These are phyloP conservation scores for Stephania yunnanensis DNA, from an alignment of 164 flowering plant genomes.

Conservation along the genomic window DNA sequence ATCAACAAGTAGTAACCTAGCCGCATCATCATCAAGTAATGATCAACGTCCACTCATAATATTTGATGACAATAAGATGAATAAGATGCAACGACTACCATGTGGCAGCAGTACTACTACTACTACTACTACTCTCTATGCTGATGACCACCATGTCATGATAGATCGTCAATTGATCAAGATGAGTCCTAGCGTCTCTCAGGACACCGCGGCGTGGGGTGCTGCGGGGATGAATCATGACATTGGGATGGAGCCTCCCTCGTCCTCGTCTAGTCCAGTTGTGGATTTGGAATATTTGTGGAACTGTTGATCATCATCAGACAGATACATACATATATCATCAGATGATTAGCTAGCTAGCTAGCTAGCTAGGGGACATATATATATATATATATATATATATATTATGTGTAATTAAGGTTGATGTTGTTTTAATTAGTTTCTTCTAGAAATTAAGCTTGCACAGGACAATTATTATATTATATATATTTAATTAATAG, in stretches of 20 bases:
- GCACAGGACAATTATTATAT: too few species aligned
- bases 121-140: too few species aligned
- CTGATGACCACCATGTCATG: too few species aligned
- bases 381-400: too few species aligned
- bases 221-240: background rate
- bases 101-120: too few species aligned
- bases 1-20: too few species aligned
- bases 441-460: background rate
- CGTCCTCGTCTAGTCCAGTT: background rate
- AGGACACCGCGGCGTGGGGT: background rate
- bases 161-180: background rate
- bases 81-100: too few species aligned
- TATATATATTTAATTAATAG: too few species aligned
- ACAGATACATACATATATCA: background rate
- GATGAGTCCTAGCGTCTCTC: background rate
- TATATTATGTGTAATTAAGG: too few species aligned
- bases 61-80: too few species aligned
- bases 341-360: background rate
- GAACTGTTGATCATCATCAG: background rate
- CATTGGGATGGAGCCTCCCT: background rate
- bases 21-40: too few species aligned
- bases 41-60: too few species aligned
- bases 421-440: background rate
- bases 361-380: background rate
- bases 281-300: background rate